Evolutionary conservation across 306 rosid genomes (phyloP).

Genomic region (Hippophae tibetana): DNA sequence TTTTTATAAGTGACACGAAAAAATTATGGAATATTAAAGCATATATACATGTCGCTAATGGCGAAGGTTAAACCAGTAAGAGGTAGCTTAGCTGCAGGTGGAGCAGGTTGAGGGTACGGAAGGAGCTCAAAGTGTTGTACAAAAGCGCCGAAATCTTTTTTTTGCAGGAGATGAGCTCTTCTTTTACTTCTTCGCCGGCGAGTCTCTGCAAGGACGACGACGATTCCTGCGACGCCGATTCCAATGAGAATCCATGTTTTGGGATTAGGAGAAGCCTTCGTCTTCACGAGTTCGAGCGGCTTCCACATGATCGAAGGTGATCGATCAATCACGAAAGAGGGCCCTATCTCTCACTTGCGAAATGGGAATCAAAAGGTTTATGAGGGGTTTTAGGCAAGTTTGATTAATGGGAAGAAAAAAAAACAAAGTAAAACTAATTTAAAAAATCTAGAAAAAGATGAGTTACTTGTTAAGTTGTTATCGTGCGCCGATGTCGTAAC

Average conservation of each 20-base stretch:
- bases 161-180: background rate
- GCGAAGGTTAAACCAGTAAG: conserved; percentile 51
- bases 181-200: conserved; percentile 27
- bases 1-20: background rate
- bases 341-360: background rate
- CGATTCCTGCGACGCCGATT: conserved; percentile 43
- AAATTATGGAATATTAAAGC: background rate
- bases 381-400: conserved; percentile 35
- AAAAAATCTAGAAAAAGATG: too few species aligned
- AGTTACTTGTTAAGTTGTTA: too few species aligned
- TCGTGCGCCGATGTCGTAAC: too few species aligned
- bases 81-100: conserved; percentile 39
- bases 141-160: conserved; percentile 46
- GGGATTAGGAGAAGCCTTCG: conserved; percentile 48
- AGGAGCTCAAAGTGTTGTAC: conserved; percentile 43
- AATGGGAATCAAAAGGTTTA: conserved; percentile 30
- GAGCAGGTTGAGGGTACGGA: conserved; percentile 61
- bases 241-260: conserved; percentile 56
- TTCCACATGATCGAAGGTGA: conserved; percentile 30
- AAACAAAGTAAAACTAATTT: too few species aligned
- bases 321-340: background rate
- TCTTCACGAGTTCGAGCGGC: conserved; percentile 31
- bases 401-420: background rate
- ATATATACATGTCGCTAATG: conserved; percentile 46
- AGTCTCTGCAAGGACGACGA: conserved; percentile 41